Evolutionary conservation across 805 yeast species (phyloP).

Genomic region (Hanseniaspora guilliermondii): DNA sequence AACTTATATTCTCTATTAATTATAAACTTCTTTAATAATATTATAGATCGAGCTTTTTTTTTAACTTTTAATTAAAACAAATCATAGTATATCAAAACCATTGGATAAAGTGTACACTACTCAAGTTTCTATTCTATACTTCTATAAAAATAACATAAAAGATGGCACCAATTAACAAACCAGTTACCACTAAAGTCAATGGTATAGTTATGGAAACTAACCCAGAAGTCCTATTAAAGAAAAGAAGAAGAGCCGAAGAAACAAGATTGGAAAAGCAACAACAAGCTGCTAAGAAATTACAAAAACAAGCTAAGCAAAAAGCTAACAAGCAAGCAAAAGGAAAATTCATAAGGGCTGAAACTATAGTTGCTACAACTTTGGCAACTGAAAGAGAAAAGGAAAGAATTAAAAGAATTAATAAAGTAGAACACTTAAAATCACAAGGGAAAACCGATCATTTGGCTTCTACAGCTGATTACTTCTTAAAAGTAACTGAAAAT

Average conservation of each 20-base stretch:
- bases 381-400: constrained; percentile 56
- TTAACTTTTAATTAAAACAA: neutral
- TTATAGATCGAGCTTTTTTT: neutral
- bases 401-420: constrained; percentile 51
- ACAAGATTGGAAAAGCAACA: constrained; percentile 63
- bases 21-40: neutral
- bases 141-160: neutral
- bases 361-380: constrained; percentile 51
- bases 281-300: constrained; percentile 40
- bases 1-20: neutral
- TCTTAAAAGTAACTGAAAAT: constrained; percentile 25
- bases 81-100: neutral
- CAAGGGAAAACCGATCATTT: constrained; percentile 21
- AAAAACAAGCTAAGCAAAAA: constrained; percentile 35
- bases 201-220: constrained; percentile 37
- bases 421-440: constrained; percentile 34
- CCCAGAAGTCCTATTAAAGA: constrained; percentile 65
- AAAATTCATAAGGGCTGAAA: constrained; percentile 65
- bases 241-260: constrained; percentile 68
- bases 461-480: constrained; percentile 27
- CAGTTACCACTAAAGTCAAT: constrained; percentile 12
- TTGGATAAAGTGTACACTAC: neutral
- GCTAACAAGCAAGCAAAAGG: constrained; percentile 32
- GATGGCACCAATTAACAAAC: constrained; percentile 11
- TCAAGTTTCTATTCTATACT: neutral